Conservation (phyloP, 306 rosid genomes). For the Pyrus betulifolia region DNA sequence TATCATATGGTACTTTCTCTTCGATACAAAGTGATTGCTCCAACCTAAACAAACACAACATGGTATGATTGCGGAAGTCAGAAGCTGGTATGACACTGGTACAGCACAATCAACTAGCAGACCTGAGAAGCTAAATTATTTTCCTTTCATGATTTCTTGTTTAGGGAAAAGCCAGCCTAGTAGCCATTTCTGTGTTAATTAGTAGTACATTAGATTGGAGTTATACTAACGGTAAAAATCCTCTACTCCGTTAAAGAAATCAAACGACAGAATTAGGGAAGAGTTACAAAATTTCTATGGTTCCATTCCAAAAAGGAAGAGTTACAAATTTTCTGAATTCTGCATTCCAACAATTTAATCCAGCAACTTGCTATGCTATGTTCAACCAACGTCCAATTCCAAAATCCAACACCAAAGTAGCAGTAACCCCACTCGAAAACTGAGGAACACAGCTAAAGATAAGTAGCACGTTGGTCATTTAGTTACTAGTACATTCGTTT, state of each 20-base stretch:
- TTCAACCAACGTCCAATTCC: too few species aligned
- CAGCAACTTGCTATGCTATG: neutral
- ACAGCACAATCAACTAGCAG: neutral
- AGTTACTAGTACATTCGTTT: too few species aligned
- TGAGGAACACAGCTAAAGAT: too few species aligned
- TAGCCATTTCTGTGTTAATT: too few species aligned
- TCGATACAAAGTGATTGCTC: constrained; percentile 78
- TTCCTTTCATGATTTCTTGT: too few species aligned
- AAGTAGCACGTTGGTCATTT: too few species aligned
- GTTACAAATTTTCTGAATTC: neutral
- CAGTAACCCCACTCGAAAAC: too few species aligned
- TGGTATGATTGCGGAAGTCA: neutral
- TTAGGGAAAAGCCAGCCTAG: too few species aligned
- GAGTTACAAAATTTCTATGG: neutral
- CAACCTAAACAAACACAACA: constrained; percentile 44
- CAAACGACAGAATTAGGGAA: neutral
- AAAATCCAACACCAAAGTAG: too few species aligned
- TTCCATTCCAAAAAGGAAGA: neutral
- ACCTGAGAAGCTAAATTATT: too few species aligned
- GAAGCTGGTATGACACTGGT: neutral
- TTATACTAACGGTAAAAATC: too few species aligned
- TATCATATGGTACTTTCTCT: constrained; percentile 70
- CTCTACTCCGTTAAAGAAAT: neutral
- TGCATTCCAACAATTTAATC: neutral
- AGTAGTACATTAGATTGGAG: too few species aligned